Percentiles rank a stretch among this genome's conserved stretches.
Conservation (phyloP, 805 yeast species). For the Komagataella kurtzmanii region DNA sequence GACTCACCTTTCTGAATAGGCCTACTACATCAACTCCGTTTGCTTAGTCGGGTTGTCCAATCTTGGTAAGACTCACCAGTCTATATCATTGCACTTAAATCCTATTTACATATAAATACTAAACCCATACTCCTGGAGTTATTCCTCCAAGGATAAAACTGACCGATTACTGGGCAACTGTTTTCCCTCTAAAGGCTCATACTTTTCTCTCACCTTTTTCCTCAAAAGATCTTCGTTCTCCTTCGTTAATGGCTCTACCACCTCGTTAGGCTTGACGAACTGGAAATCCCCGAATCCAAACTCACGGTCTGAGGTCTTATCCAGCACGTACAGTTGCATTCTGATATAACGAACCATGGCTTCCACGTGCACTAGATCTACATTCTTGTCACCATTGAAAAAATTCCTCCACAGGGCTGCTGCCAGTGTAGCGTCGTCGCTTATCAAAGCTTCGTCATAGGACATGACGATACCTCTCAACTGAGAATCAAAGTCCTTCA, state of each 20-base stretch:
- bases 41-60: neutral
- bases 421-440: slow-evolving; percentile 68
- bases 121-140: neutral
- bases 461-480: slow-evolving; percentile 80
- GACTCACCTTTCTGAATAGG: neutral
- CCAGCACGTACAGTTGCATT: slow-evolving; percentile 77
- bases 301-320: slow-evolving; percentile 78
- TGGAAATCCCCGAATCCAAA: slow-evolving; percentile 84
- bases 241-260: slow-evolving; percentile 57
- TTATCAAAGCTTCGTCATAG: slow-evolving; percentile 82
- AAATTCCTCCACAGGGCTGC: slow-evolving; percentile 83
- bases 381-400: slow-evolving; percentile 72
- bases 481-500: slow-evolving; percentile 85
- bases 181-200: slow-evolving; percentile 32
- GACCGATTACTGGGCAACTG: slow-evolving; percentile 50
- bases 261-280: slow-evolving; percentile 72
- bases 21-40: neutral
- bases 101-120: neutral
- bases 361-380: slow-evolving; percentile 75
- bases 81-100: neutral
- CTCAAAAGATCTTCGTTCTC: slow-evolving; percentile 48
- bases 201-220: slow-evolving; percentile 35
- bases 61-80: neutral
- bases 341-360: slow-evolving; percentile 84
- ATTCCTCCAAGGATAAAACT: slow-evolving; percentile 33